Conservation (phyloP, 768 basidiomycete species). For the Stropharia rugosoannulata region DNA sequence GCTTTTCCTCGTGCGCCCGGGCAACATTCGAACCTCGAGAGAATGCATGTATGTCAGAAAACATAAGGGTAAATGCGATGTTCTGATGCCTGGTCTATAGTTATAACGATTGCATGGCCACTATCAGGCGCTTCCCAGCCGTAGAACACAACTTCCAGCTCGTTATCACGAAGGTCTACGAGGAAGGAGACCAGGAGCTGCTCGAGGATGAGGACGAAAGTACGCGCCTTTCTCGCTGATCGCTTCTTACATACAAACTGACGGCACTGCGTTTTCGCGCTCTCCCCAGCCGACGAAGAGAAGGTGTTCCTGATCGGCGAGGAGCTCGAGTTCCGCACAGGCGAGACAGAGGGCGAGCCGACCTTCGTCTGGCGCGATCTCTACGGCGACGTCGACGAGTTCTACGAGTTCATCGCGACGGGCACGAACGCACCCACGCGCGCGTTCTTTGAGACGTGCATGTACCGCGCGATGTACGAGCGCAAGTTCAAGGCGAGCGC, state of each 20-base stretch:
- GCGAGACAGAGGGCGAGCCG: slow-evolving; percentile 70
- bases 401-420: slow-evolving; percentile 89
- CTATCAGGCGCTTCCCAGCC: slow-evolving; percentile 81
- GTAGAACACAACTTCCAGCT: slow-evolving; percentile 84
- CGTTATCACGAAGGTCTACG: slow-evolving; percentile 94
- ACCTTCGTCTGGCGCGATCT: slow-evolving; percentile 92
- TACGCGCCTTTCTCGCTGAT: slow-evolving; percentile 30
- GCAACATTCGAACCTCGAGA: slow-evolving; percentile 85
- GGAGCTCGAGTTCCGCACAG: slow-evolving; percentile 82
- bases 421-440: slow-evolving; percentile 79
- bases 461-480: slow-evolving; percentile 97
- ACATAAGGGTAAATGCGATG: too few species aligned
- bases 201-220: slow-evolving; percentile 93
- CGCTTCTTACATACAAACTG: background rate
- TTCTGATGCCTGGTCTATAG: slow-evolving; percentile 37
- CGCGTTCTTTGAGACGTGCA: slow-evolving; percentile 89
- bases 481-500: slow-evolving; percentile 80
- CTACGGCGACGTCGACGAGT: slow-evolving; percentile 87
- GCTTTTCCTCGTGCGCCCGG: slow-evolving; percentile 88
- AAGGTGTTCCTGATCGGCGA: slow-evolving; percentile 89
- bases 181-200: slow-evolving; percentile 94
- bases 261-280: background rate
- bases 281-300: slow-evolving; percentile 82
- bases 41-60: slow-evolving; percentile 89
- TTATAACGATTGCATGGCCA: slow-evolving; percentile 94